Conservation (phyloP, 371 early-diverging fungal genomes). For the Apophysomyces sp. region DNA sequence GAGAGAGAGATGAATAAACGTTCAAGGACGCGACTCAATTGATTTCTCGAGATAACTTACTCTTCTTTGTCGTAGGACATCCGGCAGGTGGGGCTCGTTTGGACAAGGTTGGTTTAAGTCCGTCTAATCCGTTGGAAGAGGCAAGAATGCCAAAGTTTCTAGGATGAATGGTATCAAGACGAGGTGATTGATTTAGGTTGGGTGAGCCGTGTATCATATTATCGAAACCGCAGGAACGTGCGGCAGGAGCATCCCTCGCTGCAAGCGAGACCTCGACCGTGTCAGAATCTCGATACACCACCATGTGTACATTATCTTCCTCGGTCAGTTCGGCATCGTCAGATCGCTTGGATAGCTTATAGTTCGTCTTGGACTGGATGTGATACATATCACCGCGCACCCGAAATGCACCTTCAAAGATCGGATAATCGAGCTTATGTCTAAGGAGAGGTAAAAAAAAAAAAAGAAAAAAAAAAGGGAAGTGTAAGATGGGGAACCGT, state of each 20-base stretch:
- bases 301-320: slow-evolving; percentile 28
- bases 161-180: not conserved
- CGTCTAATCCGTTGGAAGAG: not conserved
- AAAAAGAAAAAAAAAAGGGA: not conserved
- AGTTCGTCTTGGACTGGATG: slow-evolving; percentile 60
- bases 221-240: slow-evolving; percentile 34
- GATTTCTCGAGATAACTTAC: slow-evolving; percentile 16
- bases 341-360: slow-evolving; percentile 54
- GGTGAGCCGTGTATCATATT: not conserved
- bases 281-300: slow-evolving; percentile 76
- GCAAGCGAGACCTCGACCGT: slow-evolving; percentile 14
- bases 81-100: slow-evolving; percentile 40
- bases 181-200: not conserved
- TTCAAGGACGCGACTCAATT: not conserved
- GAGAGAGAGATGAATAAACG: not conserved
- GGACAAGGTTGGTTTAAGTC: slow-evolving; percentile 1
- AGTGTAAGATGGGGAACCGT: too few species aligned
- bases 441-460: slow-evolving; percentile 12
- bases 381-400: slow-evolving; percentile 60
- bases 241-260: slow-evolving; percentile 6
- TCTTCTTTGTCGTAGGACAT: slow-evolving; percentile 40
- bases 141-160: not conserved
- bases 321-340: slow-evolving; percentile 52
- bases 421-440: slow-evolving; percentile 36
- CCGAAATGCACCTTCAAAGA: slow-evolving; percentile 69